Conservation (phyloP, 208 protist species). For the Leishmania tarentolae region DNA sequence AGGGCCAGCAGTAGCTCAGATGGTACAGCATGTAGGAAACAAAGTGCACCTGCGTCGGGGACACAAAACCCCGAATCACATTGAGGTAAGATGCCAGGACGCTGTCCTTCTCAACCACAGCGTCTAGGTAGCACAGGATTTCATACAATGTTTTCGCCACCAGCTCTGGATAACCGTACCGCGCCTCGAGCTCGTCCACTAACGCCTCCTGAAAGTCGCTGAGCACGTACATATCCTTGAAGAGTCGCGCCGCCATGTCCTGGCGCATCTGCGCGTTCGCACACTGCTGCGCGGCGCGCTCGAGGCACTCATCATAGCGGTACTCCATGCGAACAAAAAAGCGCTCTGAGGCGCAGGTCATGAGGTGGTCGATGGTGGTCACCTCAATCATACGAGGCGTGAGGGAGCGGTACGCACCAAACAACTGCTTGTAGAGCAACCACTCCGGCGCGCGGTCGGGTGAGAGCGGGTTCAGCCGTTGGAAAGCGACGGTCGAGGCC, state of each 20-base stretch:
- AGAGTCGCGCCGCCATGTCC: slow-evolving; percentile 76
- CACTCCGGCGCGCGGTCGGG: slow-evolving; percentile 88
- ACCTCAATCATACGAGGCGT: slow-evolving; percentile 84
- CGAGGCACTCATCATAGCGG: slow-evolving; percentile 70
- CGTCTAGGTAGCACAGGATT: slow-evolving; percentile 89
- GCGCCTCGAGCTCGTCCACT: slow-evolving; percentile 83
- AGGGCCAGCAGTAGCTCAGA: slow-evolving; percentile 85
- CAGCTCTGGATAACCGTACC: slow-evolving; percentile 86
- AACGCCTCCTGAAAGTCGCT: slow-evolving; percentile 89
- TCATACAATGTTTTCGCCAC: slow-evolving; percentile 90
- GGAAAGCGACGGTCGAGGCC: slow-evolving; percentile 63
- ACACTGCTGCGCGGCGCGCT: slow-evolving; percentile 57
- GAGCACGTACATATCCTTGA: slow-evolving; percentile 77
- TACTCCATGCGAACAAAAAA: slow-evolving; percentile 81
- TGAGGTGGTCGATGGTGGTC: slow-evolving; percentile 82
- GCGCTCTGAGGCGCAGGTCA: slow-evolving; percentile 72
- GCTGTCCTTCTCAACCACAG: slow-evolving; percentile 46
- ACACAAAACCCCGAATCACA: slow-evolving; percentile 81
- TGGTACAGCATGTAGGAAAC: slow-evolving; percentile 82
- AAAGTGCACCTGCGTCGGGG: slow-evolving; percentile 85
- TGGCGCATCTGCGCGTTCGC: slow-evolving; percentile 70
- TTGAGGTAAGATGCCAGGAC: slow-evolving; percentile 76
- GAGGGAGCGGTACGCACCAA: slow-evolving; percentile 75
- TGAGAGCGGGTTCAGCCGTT: slow-evolving; percentile 82
- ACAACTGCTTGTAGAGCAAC: slow-evolving; percentile 78